A percentile compares a stretch with the other conserved stretches of the same genome.
These are phyloP conservation scores for Dactylellina sp. DNA, from an alignment of 2,329 filamentous ascomycete genomes.

Conservation along the genomic window DNA sequence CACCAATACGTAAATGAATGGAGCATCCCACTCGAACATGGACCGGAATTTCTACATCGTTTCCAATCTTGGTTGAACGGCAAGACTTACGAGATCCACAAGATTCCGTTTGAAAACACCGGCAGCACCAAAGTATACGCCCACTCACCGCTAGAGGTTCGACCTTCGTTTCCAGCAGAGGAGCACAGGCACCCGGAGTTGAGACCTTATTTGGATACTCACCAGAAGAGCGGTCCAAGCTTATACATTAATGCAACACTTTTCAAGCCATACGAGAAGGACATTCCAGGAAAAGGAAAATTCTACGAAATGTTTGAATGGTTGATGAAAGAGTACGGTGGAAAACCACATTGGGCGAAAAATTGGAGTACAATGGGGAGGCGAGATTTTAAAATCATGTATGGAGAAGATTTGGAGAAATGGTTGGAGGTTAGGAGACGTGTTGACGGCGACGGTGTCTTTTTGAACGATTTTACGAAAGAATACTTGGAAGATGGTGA, in stretches of 20 bases:
- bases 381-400: constrained; percentile 74
- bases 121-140: constrained; percentile 73
- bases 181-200: constrained; percentile 4
- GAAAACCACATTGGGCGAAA: constrained; percentile 90
- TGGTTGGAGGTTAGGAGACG: constrained; percentile 77
- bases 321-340: constrained; percentile 86
- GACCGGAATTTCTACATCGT: constrained; percentile 85
- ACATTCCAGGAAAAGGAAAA: constrained; percentile 79
- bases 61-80: constrained; percentile 87
- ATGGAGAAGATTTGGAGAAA: constrained; percentile 74
- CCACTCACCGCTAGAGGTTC: constrained; percentile 92
- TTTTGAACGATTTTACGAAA: constrained; percentile 89
- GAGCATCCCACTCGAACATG: constrained; percentile 86
- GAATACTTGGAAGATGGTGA: constrained; percentile 69
- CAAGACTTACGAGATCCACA: constrained; percentile 74
- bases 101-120: constrained; percentile 83
- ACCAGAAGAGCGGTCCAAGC: constrained; percentile 73
- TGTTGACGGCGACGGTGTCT: constrained; percentile 84
- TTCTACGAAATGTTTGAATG: constrained; percentile 94
- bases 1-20: constrained; percentile 99
- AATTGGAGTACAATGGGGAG: constrained; percentile 77
- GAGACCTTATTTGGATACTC: constrained; percentile 46
- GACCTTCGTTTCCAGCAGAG: constrained; percentile 75
- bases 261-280: constrained; percentile 78
- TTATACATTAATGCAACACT: constrained; percentile 91